A percentile compares a stretch with the other conserved stretches of the same genome.
Conservation (phyloP, 768 basidiomycete species). For the Tylopilus vinaceipallidus region DNA sequence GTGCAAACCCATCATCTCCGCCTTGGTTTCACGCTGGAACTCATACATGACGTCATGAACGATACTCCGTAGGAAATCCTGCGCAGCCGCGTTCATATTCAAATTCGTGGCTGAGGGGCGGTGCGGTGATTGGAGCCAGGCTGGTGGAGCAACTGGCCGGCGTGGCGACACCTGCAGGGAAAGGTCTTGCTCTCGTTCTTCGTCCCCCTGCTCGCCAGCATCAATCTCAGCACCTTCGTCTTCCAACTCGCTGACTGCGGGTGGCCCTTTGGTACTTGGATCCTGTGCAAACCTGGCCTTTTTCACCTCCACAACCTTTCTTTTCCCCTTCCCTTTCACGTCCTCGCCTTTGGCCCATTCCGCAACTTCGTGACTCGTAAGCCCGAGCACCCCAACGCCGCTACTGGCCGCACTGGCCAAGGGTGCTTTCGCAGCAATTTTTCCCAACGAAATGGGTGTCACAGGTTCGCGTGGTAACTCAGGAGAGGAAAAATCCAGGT, state of each 20-base stretch:
- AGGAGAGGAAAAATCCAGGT: conserved; percentile 26
- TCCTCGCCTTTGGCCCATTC: conserved; percentile 48
- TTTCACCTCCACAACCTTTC: conserved; percentile 31
- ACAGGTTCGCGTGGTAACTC: conserved; percentile 32
- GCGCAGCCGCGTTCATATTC: conserved; percentile 35
- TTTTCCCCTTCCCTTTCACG: conserved; percentile 28
- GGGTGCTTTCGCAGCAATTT: conserved; percentile 17
- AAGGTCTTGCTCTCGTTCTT: conserved; percentile 33
- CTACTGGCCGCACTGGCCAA: conserved; percentile 1
- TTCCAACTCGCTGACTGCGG: conserved; percentile 13
- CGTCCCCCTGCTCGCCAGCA: conserved; percentile 19
- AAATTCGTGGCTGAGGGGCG: conserved; percentile 26
- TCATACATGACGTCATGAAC: conserved; percentile 74
- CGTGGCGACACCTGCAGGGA: conserved; percentile 60
- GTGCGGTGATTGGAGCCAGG: conserved; percentile 41
- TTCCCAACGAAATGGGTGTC: conserved; percentile 31
- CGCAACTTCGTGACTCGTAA: conserved; percentile 55
- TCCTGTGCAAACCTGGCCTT: conserved; percentile 44
- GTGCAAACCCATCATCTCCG: conserved; percentile 75
- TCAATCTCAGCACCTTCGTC: conserved; percentile 1
- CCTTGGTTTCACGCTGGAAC: conserved; percentile 63
- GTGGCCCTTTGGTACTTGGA: conserved; percentile 26
- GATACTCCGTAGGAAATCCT: conserved; percentile 62
- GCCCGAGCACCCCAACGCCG: conserved; percentile 37
- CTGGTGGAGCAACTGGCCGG: conserved; percentile 36